phyloP scores from a whole-genome alignment of 805 yeast genomes.

The Schwanniomyces sp. region DNA sequence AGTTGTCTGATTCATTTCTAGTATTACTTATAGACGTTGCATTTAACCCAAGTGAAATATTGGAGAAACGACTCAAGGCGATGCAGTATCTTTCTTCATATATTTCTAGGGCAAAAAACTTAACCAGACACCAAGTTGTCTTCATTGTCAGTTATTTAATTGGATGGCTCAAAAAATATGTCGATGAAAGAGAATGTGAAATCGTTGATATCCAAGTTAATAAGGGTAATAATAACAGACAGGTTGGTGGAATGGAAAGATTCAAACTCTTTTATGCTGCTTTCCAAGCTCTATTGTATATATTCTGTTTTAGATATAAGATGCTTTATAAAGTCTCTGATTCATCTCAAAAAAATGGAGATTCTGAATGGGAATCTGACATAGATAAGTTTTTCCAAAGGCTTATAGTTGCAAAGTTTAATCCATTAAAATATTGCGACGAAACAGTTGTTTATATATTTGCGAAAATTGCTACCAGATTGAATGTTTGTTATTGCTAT shows the following conservation, averaged over 20 bases:
- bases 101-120: conserved; percentile 78
- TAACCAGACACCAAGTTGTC: conserved; percentile 69
- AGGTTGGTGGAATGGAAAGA: conserved; percentile 77
- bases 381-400: conserved; percentile 86
- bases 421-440: conserved; percentile 90
- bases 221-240: conserved; percentile 8
- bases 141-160: conserved; percentile 81
- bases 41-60: conserved; percentile 63
- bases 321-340: conserved; percentile 43
- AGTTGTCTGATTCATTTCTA: conserved; percentile 79
- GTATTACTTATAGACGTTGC: conserved; percentile 82
- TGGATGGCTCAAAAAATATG: conserved; percentile 80
- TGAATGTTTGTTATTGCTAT: conserved; percentile 89
- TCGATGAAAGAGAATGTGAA: conserved; percentile 82
- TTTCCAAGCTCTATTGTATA: conserved; percentile 85
- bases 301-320: conserved; percentile 84
- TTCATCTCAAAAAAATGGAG: conserved; percentile 7
- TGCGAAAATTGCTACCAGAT: conserved; percentile 87
- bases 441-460: conserved; percentile 91
- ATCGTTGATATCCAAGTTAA: conserved; percentile 45
- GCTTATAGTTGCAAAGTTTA: conserved; percentile 81
- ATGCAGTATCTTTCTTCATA: conserved; percentile 90
- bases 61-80: conserved; percentile 80
- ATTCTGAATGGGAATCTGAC: conserved; percentile 69
- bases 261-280: conserved; percentile 88